Evolutionary conservation across 768 basidiomycete species (phyloP), one percentile per base, ranked within the genome.

Genomic region (Phlegmacium glaucopus): DNA sequence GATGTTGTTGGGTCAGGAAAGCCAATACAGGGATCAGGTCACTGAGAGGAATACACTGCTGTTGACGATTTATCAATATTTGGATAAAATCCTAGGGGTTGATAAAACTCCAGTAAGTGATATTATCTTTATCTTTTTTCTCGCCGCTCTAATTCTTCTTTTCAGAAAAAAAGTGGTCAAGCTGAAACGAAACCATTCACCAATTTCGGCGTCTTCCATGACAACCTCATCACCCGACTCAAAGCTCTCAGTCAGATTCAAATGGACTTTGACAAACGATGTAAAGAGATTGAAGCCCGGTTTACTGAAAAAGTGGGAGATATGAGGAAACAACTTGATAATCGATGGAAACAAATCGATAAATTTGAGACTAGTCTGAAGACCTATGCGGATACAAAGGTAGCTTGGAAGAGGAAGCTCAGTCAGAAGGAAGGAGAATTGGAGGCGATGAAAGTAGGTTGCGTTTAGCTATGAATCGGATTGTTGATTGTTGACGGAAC

Each of bases 141-240:
- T 32, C 26, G n/a, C 7, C 16, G 26, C 22, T 29, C 6, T 10
- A 43, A 5, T 9, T 29, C 49, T 25, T 46, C 17, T 48, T 27
- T 49, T 32, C 58, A 88, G 88, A 90, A 90, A 68, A 90, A 85
- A 59, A 74, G 79, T 1, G 75, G 79, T 1, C 79, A 86, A 51
- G 83, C 82, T 0, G 90, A 93, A 63, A 90, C 91, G 0, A 94
- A 93, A 59, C 92, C 92, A 0, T 93, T 91, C 68, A 91, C 92
- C 16, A 95, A 95, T 67, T 96, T 97, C 59, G 72, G 79, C 53
- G 85, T 93, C 45, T 96, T 99, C 75, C 90, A 95, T 56, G 94
- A 96, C 66, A 94, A 93, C 56, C 80, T 99, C 17, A 87, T 96
- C 60, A 80, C 83, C 1, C 81, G 94, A 10, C 75, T 99, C 25